phyloP scores from a whole-genome alignment of 805 yeast species.

The Zygoascus bituminiphila region DNA sequence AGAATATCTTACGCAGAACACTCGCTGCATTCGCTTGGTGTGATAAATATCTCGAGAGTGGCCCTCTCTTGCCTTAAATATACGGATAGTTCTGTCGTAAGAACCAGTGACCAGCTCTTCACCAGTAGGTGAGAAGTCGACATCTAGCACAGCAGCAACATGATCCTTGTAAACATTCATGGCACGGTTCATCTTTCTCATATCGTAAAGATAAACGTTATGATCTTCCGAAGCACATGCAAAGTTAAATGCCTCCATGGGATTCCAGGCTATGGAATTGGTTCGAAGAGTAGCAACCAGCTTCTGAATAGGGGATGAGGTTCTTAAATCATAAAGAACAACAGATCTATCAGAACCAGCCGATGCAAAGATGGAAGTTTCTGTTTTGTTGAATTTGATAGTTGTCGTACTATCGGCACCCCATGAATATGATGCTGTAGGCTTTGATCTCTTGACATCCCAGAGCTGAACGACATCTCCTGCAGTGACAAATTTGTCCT shows the following conservation, averaged over 20 bases:
- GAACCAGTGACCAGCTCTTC: constrained; percentile 93
- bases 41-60: constrained; percentile 94
- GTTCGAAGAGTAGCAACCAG: constrained; percentile 74
- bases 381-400: constrained; percentile 84
- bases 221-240: constrained; percentile 93
- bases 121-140: constrained; percentile 96
- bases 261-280: constrained; percentile 90
- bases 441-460: constrained; percentile 76
- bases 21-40: constrained; percentile 95
- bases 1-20: constrained; percentile 73
- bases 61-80: constrained; percentile 68
- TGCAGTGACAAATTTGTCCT: constrained; percentile 77
- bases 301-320: constrained; percentile 87
- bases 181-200: constrained; percentile 82
- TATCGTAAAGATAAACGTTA: constrained; percentile 89
- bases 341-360: constrained; percentile 87
- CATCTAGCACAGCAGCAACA: constrained; percentile 89
- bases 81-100: constrained; percentile 85
- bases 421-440: constrained; percentile 78
- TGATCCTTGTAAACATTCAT: constrained; percentile 88
- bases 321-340: constrained; percentile 82
- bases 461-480: constrained; percentile 87
- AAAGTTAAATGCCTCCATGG: constrained; percentile 92
- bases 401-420: constrained; percentile 86
- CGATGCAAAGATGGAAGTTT: constrained; percentile 80